A percentile compares a stretch with the other conserved stretches of the same genome.
Evolutionary conservation across 495 filamentous ascomycete species (phyloP).

Genomic region (Rhizodiscina lignyota): DNA sequence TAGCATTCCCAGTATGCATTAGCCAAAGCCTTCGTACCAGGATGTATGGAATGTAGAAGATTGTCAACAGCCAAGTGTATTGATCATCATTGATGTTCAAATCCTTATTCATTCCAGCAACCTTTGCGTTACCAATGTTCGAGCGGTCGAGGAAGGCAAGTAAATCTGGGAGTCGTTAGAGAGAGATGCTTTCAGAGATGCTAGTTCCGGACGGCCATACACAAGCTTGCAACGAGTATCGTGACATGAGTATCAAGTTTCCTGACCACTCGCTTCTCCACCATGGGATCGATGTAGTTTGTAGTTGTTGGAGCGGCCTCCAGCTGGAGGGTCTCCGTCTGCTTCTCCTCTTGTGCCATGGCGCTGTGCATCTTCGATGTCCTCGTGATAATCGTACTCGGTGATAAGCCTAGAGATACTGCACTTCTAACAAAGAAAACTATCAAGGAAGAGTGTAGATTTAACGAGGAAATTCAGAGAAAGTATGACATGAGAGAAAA

Average conservation of each 20-base stretch:
- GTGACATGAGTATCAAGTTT: not conserved
- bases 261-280: not conserved
- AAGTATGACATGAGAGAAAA: too few relatives aligned
- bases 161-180: not conserved
- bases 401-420: too few relatives aligned
- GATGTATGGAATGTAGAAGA: slow-evolving; percentile 59
- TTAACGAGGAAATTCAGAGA: too few relatives aligned
- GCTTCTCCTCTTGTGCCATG: too few relatives aligned
- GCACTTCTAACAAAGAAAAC: too few relatives aligned
- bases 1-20: too few relatives aligned
- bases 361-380: too few relatives aligned
- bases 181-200: not conserved
- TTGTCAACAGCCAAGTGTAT: slow-evolving; percentile 52
- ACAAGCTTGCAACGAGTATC: not conserved
- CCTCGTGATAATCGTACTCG: too few relatives aligned
- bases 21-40: slow-evolving; percentile 8
- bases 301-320: too few relatives aligned
- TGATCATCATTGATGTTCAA: slow-evolving; percentile 15
- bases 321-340: too few relatives aligned
- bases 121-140: slow-evolving; percentile 5
- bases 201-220: not conserved
- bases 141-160: slow-evolving; percentile 12
- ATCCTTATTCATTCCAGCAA: slow-evolving; percentile 11
- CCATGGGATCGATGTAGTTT: too few relatives aligned
- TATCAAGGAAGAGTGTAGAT: too few relatives aligned